Conservation (phyloP, 2,329 filamentous ascomycete genomes). For the Aspergillus phoenicis region DNA sequence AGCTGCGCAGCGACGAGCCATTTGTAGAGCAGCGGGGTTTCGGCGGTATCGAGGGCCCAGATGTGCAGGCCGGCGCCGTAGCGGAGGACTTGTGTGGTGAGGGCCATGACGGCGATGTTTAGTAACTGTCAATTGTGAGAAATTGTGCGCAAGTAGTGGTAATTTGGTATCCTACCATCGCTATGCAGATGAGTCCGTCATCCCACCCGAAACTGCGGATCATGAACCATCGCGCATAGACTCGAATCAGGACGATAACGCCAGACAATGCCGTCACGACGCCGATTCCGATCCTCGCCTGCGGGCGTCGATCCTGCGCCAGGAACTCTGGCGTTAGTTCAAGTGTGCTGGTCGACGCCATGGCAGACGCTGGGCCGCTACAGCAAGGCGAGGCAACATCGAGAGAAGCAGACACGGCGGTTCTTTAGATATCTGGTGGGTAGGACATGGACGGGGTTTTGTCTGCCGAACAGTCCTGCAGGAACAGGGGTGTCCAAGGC, state of each 20-base stretch:
- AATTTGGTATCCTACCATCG: slow-evolving; percentile 11
- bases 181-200: slow-evolving; percentile 21
- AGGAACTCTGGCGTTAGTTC: slow-evolving; percentile 2
- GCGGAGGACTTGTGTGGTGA: slow-evolving; percentile 15
- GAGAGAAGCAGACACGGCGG: background rate
- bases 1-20: slow-evolving; percentile 25
- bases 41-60: slow-evolving; percentile 2
- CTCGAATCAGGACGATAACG: slow-evolving; percentile 14
- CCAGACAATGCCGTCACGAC: slow-evolving; percentile 17
- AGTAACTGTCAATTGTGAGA: slow-evolving; percentile 1
- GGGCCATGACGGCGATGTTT: slow-evolving; percentile 16
- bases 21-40: slow-evolving; percentile 20
- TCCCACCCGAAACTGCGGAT: slow-evolving; percentile 23
- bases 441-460: background rate
- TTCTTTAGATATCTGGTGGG: background rate
- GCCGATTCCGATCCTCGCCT: slow-evolving; percentile 28
- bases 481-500: background rate
- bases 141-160: too few species aligned
- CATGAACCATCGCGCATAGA: slow-evolving; percentile 14
- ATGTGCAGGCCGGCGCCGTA: slow-evolving; percentile 23
- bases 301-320: slow-evolving; percentile 7
- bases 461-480: background rate
- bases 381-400: background rate
- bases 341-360: background rate
- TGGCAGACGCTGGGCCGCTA: background rate